Conservation (phyloP, 805 yeast genomes). For the Ogataea methanolica region DNA sequence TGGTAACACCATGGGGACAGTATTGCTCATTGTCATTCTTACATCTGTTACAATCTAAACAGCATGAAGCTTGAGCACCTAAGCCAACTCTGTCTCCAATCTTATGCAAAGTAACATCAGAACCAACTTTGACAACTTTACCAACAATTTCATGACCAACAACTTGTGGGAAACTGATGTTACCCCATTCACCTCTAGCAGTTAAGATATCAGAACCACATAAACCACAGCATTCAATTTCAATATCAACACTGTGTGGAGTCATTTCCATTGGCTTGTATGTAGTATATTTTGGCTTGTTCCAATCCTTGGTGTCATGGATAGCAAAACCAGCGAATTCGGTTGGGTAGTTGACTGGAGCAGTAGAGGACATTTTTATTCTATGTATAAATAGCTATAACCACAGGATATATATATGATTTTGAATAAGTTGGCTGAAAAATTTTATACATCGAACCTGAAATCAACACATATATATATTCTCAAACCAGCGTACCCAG, state of each 20-base stretch:
- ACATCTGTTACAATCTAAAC: constrained; percentile 34
- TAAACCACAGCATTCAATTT: constrained; percentile 58
- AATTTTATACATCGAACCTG: no score
- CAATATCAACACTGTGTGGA: constrained; percentile 47
- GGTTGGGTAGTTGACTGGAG: constrained; percentile 40
- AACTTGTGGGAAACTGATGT: constrained; percentile 35
- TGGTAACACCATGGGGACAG: constrained; percentile 36
- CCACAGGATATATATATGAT: no score
- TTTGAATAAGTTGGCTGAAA: no score
- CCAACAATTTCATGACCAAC: constrained; percentile 50
- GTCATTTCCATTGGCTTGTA: constrained; percentile 45
- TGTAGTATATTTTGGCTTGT: constrained; percentile 46
- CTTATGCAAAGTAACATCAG: constrained; percentile 31
- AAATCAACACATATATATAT: no score
- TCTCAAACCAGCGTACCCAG: no score
- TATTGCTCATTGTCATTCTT: constrained; percentile 39
- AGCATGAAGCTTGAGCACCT: constrained; percentile 39
- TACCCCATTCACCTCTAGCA: constrained; percentile 41
- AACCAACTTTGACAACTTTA: constrained; percentile 34
- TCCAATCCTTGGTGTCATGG: constrained; percentile 46
- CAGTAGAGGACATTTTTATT: not conserved
- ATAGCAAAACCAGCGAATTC: constrained; percentile 58
- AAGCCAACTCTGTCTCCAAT: constrained; percentile 44
- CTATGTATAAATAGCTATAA: no score
- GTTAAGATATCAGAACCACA: constrained; percentile 64